Evolutionary conservation across 2,329 filamentous ascomycete species (phyloP).

Genomic region (Aspergillus melleus): DNA sequence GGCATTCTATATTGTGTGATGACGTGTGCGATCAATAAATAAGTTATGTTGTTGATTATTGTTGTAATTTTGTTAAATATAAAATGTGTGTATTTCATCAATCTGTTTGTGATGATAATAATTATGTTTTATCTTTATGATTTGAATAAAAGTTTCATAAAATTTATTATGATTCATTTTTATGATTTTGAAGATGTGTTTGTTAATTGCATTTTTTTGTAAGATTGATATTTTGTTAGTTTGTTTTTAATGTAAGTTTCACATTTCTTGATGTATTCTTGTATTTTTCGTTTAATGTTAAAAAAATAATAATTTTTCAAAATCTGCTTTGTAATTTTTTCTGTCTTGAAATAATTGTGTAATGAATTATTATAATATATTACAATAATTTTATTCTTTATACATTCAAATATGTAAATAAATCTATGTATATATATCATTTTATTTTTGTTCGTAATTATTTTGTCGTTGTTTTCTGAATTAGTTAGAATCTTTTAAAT

Average conservation of each 20-base stretch:
- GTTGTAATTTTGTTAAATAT: too few relatives aligned
- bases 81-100: too few relatives aligned
- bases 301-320: background rate
- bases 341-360: background rate
- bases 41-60: too few relatives aligned
- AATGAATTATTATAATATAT: background rate
- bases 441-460: background rate
- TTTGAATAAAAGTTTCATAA: background rate
- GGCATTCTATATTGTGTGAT: too few relatives aligned
- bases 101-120: background rate
- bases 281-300: background rate
- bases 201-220: background rate
- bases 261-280: background rate
- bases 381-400: background rate
- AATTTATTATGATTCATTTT: background rate
- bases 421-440: background rate
- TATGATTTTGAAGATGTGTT: background rate
- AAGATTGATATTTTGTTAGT: background rate
- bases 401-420: background rate
- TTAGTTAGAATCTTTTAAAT: background rate
- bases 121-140: background rate
- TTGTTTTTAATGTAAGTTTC: background rate
- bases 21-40: too few relatives aligned
- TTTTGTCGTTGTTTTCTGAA: background rate
- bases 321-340: background rate